Evolutionary conservation across 305 asterid species (phyloP), one percentile per base, ranked within the genome.

Genomic region (Solanum hybrid): DNA sequence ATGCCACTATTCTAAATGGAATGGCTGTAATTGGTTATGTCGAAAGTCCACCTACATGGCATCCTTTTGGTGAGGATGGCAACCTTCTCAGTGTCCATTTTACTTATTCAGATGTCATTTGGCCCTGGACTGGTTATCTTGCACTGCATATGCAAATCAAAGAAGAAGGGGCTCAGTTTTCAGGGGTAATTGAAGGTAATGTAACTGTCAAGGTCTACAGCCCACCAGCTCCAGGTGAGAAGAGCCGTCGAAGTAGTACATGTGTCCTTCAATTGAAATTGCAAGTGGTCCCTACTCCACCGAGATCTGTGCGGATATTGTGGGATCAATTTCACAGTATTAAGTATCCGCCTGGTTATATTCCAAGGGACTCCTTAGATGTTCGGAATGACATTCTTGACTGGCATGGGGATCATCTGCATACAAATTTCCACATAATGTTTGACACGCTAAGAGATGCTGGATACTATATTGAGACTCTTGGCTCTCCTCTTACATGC

Each of bases 71-170:
- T 73, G 98, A 95, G 92, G 97, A 95, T 93, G 99, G 98, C 86
- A 95, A 97, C 94, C 96, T 97, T 93, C 97, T 97, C 83, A 95
- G 95, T 92, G 92, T 97, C 90, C 98, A 93, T 86, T 97, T 97
- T 89, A 95, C 98, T 83, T 95, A 96, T 92, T 96, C 99, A 24
- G 96, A 96, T 86, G 95, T 97, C 90, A 95, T 96, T 92, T 97
- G 99, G 99, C 99, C 99, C 39, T 97, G 99, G 99, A 96, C 98
- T 82, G 99, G 99, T 89, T 96, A 94, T 94, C 94, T 97, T 90
- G 98, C 98, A 34, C 95, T 97, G 89, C 96, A 97, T 94, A 93
- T 97, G 98, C 98, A 97, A 95, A 95, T 97, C 93, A 96, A 96
- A 91, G 99, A 97, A 51, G 99, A 97, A 91, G 99, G 98, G 81